Base-by-base conservation (phyloP, 2,329 filamentous ascomycete genomes). In the Colletotrichum gigasporum region DNA sequence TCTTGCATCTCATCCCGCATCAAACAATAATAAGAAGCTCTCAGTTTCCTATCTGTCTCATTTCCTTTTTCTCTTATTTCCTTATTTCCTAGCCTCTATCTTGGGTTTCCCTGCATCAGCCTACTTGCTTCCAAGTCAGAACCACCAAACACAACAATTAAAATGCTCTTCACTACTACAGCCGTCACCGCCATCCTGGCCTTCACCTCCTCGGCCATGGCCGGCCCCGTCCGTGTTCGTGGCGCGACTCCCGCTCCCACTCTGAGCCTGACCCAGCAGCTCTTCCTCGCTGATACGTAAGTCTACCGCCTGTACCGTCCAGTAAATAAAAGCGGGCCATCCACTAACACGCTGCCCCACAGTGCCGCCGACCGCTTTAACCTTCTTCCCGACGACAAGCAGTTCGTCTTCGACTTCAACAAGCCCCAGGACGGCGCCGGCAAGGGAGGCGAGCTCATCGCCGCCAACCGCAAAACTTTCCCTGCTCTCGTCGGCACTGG, bases 401-500 rank as follows among this genome's bases (percentile, higher is more conserved):
- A 84, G 64, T 84, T 85, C 71, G 71, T 83, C 71, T 85, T 83
- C 73, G 77, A 83, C 73, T 85, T 85, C 75, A 77, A 76, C 69
- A 68, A 69, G 56, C 71, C 70, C 12, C 72, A 71, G 39, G 50
- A 51, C 28, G 72, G 72, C 61, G 69, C 76, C 62, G 74, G 74
- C 18, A 72, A 75, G 44, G 84, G 83, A 37, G 84, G 84, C 39
- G 77, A 83, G 69, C 77, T 86, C 65, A 74, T 84, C 35, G 76
- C 80, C 18, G 83, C 85, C 44, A 85, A 87, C 76, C 80, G 85
- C 71, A 82, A 83, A 74, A 82, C 80, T 34, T 88, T 87, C 74
- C 85, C 86, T 3, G 83, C 85, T 24, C 80, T 88, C 18, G 82
- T 85, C 18, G 80, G 82, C 48, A 84, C 83, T 4, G 80, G 80